Conservation (phyloP, 305 asterid species). For the Fraxinus nigra region DNA sequence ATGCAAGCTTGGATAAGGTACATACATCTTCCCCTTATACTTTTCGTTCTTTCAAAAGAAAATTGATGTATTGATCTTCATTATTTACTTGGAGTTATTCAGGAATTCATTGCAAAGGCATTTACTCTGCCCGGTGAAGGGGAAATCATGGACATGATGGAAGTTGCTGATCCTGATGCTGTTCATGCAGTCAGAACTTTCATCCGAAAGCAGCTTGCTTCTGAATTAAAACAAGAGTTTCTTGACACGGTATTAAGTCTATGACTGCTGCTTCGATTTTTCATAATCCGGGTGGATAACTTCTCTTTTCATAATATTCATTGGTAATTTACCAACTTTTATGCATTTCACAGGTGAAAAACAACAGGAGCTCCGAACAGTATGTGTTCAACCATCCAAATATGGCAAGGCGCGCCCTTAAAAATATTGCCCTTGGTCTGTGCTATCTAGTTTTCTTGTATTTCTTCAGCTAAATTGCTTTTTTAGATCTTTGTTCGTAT, state of each 20-base stretch:
- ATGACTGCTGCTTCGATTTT: neutral
- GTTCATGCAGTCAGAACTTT: conserved; percentile 80
- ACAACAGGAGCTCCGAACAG: conserved; percentile 61
- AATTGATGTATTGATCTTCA: neutral
- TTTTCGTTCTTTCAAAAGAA: neutral
- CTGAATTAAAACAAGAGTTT: conserved; percentile 63
- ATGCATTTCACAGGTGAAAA: conserved; percentile 44
- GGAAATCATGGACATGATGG: conserved; percentile 96
- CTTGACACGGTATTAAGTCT: conserved; percentile 46
- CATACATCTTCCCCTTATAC: neutral
- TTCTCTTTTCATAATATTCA: neutral
- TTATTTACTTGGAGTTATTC: conserved; percentile 16
- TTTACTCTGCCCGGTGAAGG: conserved; percentile 86
- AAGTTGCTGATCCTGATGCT: conserved; percentile 98
- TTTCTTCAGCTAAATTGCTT: neutral
- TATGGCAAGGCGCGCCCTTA: conserved; percentile 88
- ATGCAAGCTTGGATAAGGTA: conserved; percentile 84
- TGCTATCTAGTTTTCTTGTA: neutral
- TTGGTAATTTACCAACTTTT: neutral
- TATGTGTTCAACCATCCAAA: conserved; percentile 71
- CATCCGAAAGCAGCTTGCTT: conserved; percentile 83
- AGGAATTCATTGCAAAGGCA: conserved; percentile 97
- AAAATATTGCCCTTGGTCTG: conserved; percentile 78
- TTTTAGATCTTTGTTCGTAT: neutral
- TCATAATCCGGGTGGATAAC: neutral